phyloP scores from a whole-genome alignment of 352 stramenopile genomes.

The Blastocystis sp. region DNA sequence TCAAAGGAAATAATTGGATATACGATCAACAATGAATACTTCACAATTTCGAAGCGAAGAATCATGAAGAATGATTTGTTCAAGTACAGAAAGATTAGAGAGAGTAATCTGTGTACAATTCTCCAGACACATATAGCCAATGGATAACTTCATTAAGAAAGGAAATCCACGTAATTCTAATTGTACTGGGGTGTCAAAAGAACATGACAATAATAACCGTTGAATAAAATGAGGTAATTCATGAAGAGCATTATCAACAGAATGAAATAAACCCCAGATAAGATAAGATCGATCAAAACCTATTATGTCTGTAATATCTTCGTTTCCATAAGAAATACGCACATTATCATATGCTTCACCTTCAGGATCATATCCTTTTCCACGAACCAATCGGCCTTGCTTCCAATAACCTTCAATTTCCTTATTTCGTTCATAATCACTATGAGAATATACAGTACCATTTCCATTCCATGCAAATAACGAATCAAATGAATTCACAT shows the following conservation, averaged over 20 bases:
- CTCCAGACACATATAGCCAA: background rate
- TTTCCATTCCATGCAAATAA: background rate
- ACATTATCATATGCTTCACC: too few species aligned
- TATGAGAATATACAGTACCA: background rate
- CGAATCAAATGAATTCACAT: background rate
- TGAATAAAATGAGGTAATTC: too few species aligned
- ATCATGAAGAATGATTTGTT: background rate
- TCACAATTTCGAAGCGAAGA: background rate
- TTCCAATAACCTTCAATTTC: background rate
- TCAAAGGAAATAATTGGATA: too few species aligned
- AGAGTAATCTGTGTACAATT: background rate
- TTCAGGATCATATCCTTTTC: background rate
- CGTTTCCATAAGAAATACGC: too few species aligned
- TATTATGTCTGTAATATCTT: too few species aligned
- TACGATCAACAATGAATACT: background rate
- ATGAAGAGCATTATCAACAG: too few species aligned
- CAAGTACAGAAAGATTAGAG: background rate
- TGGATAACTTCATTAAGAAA: too few species aligned
- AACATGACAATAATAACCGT: too few species aligned
- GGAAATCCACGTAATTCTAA: too few species aligned
- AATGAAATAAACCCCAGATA: too few species aligned
- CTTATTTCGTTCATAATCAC: background rate
- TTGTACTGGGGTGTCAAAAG: too few species aligned
- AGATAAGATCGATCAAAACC: too few species aligned
- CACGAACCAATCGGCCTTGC: background rate